Conservation (phyloP, 2,329 filamentous ascomycete genomes). For the Cladorrhinum sp. region DNA sequence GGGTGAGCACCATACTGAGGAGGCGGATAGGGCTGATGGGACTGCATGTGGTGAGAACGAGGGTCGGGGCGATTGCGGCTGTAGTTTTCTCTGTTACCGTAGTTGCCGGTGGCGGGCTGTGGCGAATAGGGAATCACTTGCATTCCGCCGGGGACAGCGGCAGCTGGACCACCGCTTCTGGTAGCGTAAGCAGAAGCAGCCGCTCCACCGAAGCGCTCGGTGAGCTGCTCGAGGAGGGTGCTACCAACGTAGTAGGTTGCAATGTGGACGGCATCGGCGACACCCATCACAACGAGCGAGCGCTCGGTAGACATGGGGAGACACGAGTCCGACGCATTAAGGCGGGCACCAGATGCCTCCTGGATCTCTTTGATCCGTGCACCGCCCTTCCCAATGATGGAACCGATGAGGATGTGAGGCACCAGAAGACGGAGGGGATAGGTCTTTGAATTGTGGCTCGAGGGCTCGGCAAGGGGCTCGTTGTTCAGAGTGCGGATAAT, state of each 20-base stretch:
- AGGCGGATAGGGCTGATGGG: conserved; percentile 56
- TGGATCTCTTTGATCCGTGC: conserved; percentile 97
- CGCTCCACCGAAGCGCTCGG: conserved; percentile 92
- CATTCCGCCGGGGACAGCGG: conserved; percentile 94
- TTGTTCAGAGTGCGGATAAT: conserved; percentile 99
- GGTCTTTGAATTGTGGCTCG: conserved; percentile 91
- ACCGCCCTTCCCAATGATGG: conserved; percentile 96
- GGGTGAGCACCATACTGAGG: conserved; percentile 69
- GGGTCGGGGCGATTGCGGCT: conserved; percentile 72
- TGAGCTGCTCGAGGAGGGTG: conserved; percentile 95
- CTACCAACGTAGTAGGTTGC: conserved; percentile 98
- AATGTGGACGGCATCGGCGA: conserved; percentile 97
- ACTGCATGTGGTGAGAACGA: conserved; percentile 70
- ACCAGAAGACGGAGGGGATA: conserved; percentile 94
- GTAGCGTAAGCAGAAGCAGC: conserved; percentile 97
- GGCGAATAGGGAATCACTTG: conserved; percentile 98
- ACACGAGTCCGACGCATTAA: conserved; percentile 95
- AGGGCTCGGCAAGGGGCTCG: conserved; percentile 82
- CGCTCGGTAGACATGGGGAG: conserved; percentile 93
- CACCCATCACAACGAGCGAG: conserved; percentile 95
- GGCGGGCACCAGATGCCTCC: conserved; percentile 90
- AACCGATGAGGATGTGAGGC: conserved; percentile 95
- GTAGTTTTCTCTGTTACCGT: conserved; percentile 85
- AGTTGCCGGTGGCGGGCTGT: conserved; percentile 88
- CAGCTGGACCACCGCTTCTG: conserved; percentile 86